Base-by-base conservation (phyloP, 2,329 filamentous ascomycete species). In the Cladosporium phlei region DNA sequence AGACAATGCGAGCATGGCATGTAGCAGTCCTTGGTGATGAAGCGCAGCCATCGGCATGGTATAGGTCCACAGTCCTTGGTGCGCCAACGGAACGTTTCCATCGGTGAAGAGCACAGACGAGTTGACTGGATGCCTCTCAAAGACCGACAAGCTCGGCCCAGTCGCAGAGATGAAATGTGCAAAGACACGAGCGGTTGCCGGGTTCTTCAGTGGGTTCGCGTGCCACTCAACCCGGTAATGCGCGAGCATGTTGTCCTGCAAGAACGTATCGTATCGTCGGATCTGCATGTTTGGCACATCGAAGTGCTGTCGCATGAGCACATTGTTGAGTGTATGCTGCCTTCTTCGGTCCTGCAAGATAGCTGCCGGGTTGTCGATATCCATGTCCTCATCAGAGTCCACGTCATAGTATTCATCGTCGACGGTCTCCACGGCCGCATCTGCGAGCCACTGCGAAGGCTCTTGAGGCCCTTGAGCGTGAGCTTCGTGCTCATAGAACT, bases 91-190 rank as follows among this genome's bases (percentile, higher is more conserved):
- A 1, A 86, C 75, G 0, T 78, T 71, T 8, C 73, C 71, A 35
- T 82, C 79, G 46, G 73, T 72, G 55, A 87, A 82, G 22, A 86
- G 74, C 5, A 82, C 76, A 1, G 80, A 77, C 1, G 86, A 78
- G 59, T 91, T 87, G 46, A 82, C 77, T 2, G 86, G 82, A 63
- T 90, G 82, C 44, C 91, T 78, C 66, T 97, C 90, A 62, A 88
- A 95, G 21, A 95, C 77, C 1, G 90, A 95, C 61, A 97, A 79
- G 54, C 80, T 86, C 1, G 89, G 87, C 0, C 85, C 90, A 2
- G 89, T 95, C 5, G 93, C 85, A 55, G 88, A 85, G 37, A 97
- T 82, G 64, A 96, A 97, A 66, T 97, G 89, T 64, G 85, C 85
- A 64, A 97, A 97, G 5, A 95, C 82, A 22, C 83, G 78, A 11